Conservation (phyloP, 768 basidiomycete genomes). For the Auriscalpium orientale region DNA sequence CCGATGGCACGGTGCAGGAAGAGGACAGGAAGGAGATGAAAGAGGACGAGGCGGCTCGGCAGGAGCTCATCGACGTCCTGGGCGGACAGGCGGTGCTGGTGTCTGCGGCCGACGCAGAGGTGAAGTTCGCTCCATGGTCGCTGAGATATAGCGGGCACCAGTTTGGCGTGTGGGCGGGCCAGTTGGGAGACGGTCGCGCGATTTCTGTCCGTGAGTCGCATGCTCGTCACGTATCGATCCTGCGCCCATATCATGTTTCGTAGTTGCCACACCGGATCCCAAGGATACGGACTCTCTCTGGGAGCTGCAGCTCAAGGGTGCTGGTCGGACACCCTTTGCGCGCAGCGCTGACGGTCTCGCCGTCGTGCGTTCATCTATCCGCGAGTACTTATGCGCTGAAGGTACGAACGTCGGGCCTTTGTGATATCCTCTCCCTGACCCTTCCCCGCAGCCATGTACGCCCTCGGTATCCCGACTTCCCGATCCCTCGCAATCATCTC, state of each 20-base stretch:
- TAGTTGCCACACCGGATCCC: slow-evolving; percentile 76
- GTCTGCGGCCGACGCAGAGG: slow-evolving; percentile 29
- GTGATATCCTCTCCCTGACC: not conserved
- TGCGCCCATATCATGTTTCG: not conserved
- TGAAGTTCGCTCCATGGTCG: slow-evolving; percentile 60
- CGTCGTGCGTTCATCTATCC: slow-evolving; percentile 87
- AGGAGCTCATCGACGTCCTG: slow-evolving; percentile 75
- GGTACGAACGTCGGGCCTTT: slow-evolving; percentile 34
- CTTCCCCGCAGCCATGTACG: slow-evolving; percentile 48
- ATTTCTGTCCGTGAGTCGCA: slow-evolving; percentile 63
- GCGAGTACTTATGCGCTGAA: slow-evolving; percentile 92
- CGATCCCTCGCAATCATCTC: slow-evolving; percentile 77
- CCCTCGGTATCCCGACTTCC: slow-evolving; percentile 82
- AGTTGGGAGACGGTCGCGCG: slow-evolving; percentile 92
- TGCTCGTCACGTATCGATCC: not conserved
- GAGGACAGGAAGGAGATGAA: slow-evolving; percentile 19
- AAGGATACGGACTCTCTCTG: slow-evolving; percentile 44
- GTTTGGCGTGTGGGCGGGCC: slow-evolving; percentile 87
- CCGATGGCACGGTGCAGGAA: slow-evolving; percentile 20
- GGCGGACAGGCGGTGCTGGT: slow-evolving; percentile 71
- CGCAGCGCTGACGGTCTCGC: slow-evolving; percentile 91
- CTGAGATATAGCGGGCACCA: slow-evolving; percentile 89
- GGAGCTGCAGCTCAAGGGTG: slow-evolving; percentile 93
- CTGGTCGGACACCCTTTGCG: slow-evolving; percentile 90
- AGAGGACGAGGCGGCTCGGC: slow-evolving; percentile 39